Conservation (phyloP, 139 green algal genomes). For the Pseudopediastrum boryanum region DNA sequence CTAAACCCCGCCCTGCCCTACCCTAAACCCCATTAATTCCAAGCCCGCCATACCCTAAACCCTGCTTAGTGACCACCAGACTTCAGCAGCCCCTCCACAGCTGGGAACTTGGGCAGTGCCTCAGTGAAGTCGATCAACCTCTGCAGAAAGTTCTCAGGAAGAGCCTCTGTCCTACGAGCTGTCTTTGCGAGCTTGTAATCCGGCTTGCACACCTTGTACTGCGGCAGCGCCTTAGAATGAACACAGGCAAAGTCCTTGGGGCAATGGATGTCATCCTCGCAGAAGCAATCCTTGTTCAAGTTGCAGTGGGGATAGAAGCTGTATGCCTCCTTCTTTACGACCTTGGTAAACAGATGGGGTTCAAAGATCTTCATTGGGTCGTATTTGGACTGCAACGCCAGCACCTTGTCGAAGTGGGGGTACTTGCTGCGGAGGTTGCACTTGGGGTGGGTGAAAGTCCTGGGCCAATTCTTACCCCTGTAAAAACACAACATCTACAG, state of each 20-base stretch:
- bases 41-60: no score
- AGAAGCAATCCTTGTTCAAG: constrained; percentile 25
- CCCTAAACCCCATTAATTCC: no score
- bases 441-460: constrained; percentile 32
- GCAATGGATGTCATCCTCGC: constrained; percentile 29
- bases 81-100: no score
- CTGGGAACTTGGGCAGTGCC: no score
- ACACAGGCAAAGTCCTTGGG: constrained; percentile 2
- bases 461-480: neutral
- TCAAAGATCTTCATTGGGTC: constrained; percentile 29
- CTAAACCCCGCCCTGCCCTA: no score
- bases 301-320: neutral
- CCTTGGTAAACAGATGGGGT: constrained; percentile 15
- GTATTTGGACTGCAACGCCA: constrained; percentile 15
- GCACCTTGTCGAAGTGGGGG: neutral
- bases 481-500: neutral
- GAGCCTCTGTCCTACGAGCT: no score
- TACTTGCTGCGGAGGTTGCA: constrained; percentile 10
- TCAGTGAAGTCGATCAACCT: no score
- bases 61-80: no score
- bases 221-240: neutral
- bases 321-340: neutral
- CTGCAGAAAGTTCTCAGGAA: no score
- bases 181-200: constrained; percentile 23
- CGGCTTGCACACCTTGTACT: constrained; percentile 38